Percentiles rank a stretch among this genome's conserved stretches.
These are phyloP conservation scores for Chalciporus piperatus DNA, from an alignment of 768 basidiomycete genomes.

Conservation along the genomic window DNA sequence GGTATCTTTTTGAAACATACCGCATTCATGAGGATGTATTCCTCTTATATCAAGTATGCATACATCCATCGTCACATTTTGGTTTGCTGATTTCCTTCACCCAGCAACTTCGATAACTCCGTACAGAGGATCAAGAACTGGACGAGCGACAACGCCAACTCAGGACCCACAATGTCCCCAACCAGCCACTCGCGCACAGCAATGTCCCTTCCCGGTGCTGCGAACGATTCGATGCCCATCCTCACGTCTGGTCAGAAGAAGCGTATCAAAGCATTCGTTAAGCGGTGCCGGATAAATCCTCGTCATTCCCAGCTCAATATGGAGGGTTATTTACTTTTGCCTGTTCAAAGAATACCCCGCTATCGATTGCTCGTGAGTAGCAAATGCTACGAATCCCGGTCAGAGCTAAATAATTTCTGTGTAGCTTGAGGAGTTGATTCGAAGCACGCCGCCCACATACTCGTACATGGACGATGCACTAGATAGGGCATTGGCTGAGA, in stretches of 20 bases:
- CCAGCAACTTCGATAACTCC: conserved; percentile 91
- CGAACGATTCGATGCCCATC: conserved; percentile 45
- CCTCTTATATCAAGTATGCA: conserved; percentile 92
- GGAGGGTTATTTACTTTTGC: conserved; percentile 90
- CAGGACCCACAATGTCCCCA: conserved; percentile 43
- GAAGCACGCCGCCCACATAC: conserved; percentile 78
- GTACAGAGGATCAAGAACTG: conserved; percentile 86
- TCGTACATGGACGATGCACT: conserved; percentile 80
- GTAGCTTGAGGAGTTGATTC: conserved; percentile 78
- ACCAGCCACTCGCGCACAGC: conserved; percentile 48
- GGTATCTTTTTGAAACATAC: conserved; percentile 91
- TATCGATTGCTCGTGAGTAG: conserved; percentile 85
- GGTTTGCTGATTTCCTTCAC: conserved; percentile 11
- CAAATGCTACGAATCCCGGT: conserved; percentile 2
- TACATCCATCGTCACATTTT: conserved; percentile 1
- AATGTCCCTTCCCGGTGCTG: conserved; percentile 42
- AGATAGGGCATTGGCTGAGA: conserved; percentile 82
- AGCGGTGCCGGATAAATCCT: conserved; percentile 86
- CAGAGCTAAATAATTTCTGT: conserved; percentile 2
- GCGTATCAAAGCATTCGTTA: conserved; percentile 85
- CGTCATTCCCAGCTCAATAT: conserved; percentile 91
- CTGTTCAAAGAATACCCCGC: conserved; percentile 96
- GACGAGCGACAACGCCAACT: conserved; percentile 55
- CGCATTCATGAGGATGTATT: conserved; percentile 99
- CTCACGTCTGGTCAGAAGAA: conserved; percentile 81